These are phyloP conservation scores for Nicotiana benthamiana DNA, from an alignment of 257 asterid genomes.

Conservation along the genomic window DNA sequence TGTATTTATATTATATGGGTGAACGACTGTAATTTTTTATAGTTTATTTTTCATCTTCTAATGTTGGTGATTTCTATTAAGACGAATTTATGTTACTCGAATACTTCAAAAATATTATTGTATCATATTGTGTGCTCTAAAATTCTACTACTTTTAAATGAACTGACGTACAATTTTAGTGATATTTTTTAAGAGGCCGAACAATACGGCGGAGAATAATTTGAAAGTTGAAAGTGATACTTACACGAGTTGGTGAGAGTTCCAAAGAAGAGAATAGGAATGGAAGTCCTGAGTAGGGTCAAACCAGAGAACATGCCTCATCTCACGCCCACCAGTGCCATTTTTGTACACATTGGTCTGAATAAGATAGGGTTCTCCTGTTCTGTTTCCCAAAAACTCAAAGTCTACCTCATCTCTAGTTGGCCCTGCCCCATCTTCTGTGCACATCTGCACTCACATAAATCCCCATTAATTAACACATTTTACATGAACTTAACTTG, in stretches of 20 bases:
- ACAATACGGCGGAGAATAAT: too few relatives aligned
- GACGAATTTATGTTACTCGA: too few relatives aligned
- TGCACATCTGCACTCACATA: slow-evolving; percentile 52
- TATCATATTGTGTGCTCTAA: too few relatives aligned
- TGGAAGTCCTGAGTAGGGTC: slow-evolving; percentile 86
- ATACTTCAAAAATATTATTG: too few relatives aligned
- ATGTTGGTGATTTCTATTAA: too few relatives aligned
- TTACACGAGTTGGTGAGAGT: slow-evolving; percentile 66
- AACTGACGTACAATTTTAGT: too few relatives aligned
- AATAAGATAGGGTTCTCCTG: slow-evolving; percentile 76
- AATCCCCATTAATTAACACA: not conserved
- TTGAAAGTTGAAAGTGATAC: not conserved
- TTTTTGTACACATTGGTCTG: slow-evolving; percentile 86
- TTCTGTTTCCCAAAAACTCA: slow-evolving; percentile 87
- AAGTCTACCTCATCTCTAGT: slow-evolving; percentile 82
- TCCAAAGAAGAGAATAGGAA: slow-evolving; percentile 77
- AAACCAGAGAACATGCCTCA: slow-evolving; percentile 85
- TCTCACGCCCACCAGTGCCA: slow-evolving; percentile 84
- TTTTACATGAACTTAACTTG: not conserved
- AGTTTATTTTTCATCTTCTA: too few relatives aligned
- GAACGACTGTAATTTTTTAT: too few relatives aligned
- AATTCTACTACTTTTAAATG: fast-evolving
- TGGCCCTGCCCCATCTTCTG: slow-evolving; percentile 66
- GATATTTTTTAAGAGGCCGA: too few relatives aligned
- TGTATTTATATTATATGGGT: too few relatives aligned